Conservation (phyloP, 768 basidiomycete species). For the Russula olivacea region DNA sequence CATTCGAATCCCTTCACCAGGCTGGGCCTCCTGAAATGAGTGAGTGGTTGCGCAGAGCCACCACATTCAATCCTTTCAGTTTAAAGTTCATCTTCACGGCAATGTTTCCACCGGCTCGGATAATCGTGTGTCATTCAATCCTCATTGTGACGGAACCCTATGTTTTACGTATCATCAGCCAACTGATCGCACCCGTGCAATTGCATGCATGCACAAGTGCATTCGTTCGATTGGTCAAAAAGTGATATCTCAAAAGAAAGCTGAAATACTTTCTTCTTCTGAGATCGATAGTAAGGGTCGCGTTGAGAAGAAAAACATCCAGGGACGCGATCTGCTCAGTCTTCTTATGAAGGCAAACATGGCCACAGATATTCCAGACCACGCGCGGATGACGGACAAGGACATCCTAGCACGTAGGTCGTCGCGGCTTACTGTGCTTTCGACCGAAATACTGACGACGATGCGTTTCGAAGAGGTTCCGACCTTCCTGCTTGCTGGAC, state of each 20-base stretch:
- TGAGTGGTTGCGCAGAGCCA: slow-evolving; percentile 16
- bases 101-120: slow-evolving; percentile 7
- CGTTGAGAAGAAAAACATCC: slow-evolving; percentile 33
- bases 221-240: slow-evolving; percentile 30
- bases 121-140: slow-evolving; percentile 11
- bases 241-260: slow-evolving; percentile 33
- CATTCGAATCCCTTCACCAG: slow-evolving; percentile 11
- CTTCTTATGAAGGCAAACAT: slow-evolving; percentile 60
- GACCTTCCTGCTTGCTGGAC: slow-evolving; percentile 55
- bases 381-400: slow-evolving; percentile 51
- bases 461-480: slow-evolving; percentile 44
- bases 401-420: slow-evolving; percentile 54
- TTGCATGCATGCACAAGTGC: neutral
- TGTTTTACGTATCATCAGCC: slow-evolving; percentile 8
- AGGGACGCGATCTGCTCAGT: slow-evolving; percentile 51
- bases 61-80: slow-evolving; percentile 12
- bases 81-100: slow-evolving; percentile 3
- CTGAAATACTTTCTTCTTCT: slow-evolving; percentile 30
- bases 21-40: slow-evolving; percentile 2
- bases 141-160: neutral
- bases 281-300: slow-evolving; percentile 24
- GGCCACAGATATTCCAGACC: slow-evolving; percentile 50
- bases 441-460: neutral
- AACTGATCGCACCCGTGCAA: slow-evolving; percentile 6
- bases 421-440: neutral